These are phyloP conservation scores for Candida jianshihensis DNA, from an alignment of 805 yeast species.

Conservation along the genomic window DNA sequence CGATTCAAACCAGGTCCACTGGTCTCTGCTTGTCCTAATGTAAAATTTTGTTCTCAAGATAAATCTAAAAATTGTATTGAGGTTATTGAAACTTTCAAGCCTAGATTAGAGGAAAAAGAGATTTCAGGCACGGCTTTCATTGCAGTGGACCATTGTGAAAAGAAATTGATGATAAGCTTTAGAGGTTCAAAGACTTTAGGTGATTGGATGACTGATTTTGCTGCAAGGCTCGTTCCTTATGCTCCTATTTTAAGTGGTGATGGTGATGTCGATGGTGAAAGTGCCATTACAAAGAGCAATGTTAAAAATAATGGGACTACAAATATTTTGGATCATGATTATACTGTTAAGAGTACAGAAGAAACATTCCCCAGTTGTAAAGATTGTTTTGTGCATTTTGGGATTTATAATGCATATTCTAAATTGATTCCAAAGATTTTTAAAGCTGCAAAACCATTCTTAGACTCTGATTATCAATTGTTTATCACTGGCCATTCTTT, in stretches of 20 bases:
- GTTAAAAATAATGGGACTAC: too few relatives aligned
- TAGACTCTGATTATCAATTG: constrained; percentile 38
- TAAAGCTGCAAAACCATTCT: constrained; percentile 25
- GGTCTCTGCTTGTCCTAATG: not conserved
- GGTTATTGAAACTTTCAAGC: constrained; percentile 8
- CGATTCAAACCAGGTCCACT: not conserved
- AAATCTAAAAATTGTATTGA: not conserved
- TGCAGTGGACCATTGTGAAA: constrained; percentile 38
- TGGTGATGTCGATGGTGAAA: constrained; percentile 1
- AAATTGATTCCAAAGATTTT: constrained; percentile 34
- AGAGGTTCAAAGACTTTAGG: constrained; percentile 57
- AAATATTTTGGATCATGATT: too few relatives aligned
- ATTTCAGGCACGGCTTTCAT: constrained; percentile 49
- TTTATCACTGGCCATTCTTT: constrained; percentile 68
- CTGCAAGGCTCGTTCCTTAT: constrained; percentile 39
- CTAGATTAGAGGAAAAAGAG: constrained; percentile 23
- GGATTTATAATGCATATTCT: constrained; percentile 45
- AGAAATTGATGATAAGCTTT: constrained; percentile 43
- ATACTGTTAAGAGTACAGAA: too few relatives aligned
- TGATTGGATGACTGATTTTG: constrained; percentile 60
- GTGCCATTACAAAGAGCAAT: constrained; percentile 1
- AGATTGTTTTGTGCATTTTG: constrained; percentile 56
- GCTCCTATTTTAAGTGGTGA: constrained; percentile 32
- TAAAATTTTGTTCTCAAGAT: not conserved
- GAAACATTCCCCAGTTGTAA: too few relatives aligned